These are phyloP conservation scores for Penicillium sp. DNA, from an alignment of 2,329 filamentous ascomycete genomes.

Conservation along the genomic window DNA sequence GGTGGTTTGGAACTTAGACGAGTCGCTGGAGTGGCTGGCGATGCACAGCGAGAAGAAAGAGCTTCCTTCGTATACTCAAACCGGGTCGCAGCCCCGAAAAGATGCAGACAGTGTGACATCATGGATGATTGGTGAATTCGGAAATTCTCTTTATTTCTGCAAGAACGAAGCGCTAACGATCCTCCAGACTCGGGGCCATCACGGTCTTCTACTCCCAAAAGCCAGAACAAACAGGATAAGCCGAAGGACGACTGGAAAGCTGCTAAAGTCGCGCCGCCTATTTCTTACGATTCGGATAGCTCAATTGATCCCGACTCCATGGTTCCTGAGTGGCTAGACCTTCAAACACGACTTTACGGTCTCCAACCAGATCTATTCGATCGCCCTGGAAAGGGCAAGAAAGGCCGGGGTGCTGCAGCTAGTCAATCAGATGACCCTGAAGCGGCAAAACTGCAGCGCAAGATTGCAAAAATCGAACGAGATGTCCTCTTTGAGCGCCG, in stretches of 20 bases:
- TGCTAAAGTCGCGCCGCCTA: slow-evolving; percentile 23
- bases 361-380: slow-evolving; percentile 61
- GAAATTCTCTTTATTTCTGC: slow-evolving; percentile 1
- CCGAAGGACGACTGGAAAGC: slow-evolving; percentile 32
- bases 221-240: slow-evolving; percentile 30
- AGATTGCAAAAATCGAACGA: slow-evolving; percentile 75
- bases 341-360: slow-evolving; percentile 70
- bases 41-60: slow-evolving; percentile 71
- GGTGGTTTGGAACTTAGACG: slow-evolving; percentile 81
- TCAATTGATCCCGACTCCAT: slow-evolving; percentile 77
- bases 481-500: slow-evolving; percentile 75
- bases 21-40: slow-evolving; percentile 89
- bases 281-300: slow-evolving; percentile 56
- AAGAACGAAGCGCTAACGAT: slow-evolving; percentile 30
- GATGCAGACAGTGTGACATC: slow-evolving; percentile 37
- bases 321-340: slow-evolving; percentile 74
- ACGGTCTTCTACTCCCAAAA: slow-evolving; percentile 31
- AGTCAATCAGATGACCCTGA: slow-evolving; percentile 45
- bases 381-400: slow-evolving; percentile 46
- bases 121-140: slow-evolving; percentile 42
- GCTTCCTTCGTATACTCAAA: slow-evolving; percentile 71
- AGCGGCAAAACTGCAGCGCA: slow-evolving; percentile 70
- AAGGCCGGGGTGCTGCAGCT: slow-evolving; percentile 33
- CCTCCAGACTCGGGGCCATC: slow-evolving; percentile 35
- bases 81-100: slow-evolving; percentile 32